These are phyloP conservation scores for Paracoccidioides brasiliensis DNA, from an alignment of 2,329 filamentous ascomycete genomes.

Conservation along the genomic window DNA sequence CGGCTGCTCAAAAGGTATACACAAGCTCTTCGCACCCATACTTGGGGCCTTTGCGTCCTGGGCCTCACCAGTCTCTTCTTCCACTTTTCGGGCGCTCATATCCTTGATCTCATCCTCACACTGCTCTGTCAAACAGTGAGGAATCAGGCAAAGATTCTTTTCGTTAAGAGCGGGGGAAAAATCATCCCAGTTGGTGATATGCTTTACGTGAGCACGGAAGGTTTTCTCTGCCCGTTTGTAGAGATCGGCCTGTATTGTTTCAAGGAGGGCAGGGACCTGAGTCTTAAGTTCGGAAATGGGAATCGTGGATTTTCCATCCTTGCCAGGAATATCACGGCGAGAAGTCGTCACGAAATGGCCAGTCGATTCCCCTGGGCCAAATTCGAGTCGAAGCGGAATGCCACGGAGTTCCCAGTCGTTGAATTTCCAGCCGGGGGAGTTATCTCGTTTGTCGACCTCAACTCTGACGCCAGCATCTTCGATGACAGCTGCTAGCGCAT, in stretches of 20 bases:
- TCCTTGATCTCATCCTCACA: conserved; percentile 96
- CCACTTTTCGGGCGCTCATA: conserved; percentile 60
- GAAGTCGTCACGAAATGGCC: conserved; percentile 74
- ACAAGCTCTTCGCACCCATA: conserved; percentile 66
- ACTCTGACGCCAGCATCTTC: conserved; percentile 62
- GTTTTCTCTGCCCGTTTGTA: conserved; percentile 60
- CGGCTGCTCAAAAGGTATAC: conserved; percentile 77
- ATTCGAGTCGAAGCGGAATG: conserved; percentile 85
- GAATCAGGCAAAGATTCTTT: conserved; percentile 88
- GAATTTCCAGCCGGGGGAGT: conserved; percentile 94
- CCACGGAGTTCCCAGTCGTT: conserved; percentile 98
- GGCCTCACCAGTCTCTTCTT: conserved; percentile 49
- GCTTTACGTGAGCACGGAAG: conserved; percentile 68
- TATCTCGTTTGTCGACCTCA: conserved; percentile 75
- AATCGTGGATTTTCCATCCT: conserved; percentile 64
- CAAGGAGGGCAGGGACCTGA: conserved; percentile 66
- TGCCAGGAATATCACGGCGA: conserved; percentile 60
- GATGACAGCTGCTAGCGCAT: conserved; percentile 55
- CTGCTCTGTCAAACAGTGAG: conserved; percentile 68
- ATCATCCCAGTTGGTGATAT: conserved; percentile 77
- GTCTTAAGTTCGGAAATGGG: conserved; percentile 59
- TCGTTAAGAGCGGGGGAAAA: conserved; percentile 80
- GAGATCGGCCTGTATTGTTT: conserved; percentile 79
- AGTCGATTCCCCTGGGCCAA: conserved; percentile 85
- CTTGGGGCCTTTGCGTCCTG: conserved; percentile 61